A percentile compares a stretch with the other conserved stretches of the same genome.
Evolutionary conservation across 768 basidiomycete species (phyloP).

Genomic region (Naganishia antarctica): DNA sequence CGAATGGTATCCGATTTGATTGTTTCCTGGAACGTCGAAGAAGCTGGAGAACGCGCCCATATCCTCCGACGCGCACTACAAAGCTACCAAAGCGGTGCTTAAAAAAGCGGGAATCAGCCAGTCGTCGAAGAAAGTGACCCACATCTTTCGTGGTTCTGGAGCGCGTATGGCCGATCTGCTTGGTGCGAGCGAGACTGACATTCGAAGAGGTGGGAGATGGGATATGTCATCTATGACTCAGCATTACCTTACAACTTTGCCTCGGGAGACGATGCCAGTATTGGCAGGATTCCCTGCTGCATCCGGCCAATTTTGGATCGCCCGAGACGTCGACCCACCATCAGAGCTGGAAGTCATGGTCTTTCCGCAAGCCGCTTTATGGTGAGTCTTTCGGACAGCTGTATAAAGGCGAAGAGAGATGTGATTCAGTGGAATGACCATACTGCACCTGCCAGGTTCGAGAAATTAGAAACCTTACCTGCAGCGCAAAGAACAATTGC

Average conservation of each 20-base stretch:
- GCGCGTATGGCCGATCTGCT: background rate
- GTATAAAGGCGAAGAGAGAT: too few species aligned
- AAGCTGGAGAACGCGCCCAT: background rate
- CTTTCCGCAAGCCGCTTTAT: background rate
- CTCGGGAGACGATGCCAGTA: background rate
- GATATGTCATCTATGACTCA: background rate
- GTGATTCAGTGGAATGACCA: too few species aligned
- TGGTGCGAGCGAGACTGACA: too few species aligned
- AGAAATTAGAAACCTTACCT: too few species aligned
- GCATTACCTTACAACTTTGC: conserved; percentile 3
- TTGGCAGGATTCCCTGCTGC: background rate
- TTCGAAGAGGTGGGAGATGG: background rate
- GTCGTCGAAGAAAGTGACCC: background rate
- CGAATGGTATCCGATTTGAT: background rate
- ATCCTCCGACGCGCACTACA: background rate
- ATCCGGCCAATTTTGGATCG: background rate
- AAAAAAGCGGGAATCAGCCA: background rate
- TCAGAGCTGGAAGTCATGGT: background rate
- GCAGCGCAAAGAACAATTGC: too few species aligned
- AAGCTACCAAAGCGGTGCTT: background rate
- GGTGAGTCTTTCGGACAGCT: background rate
- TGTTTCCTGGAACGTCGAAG: conserved; percentile 4
- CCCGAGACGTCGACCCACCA: background rate
- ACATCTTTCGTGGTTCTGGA: background rate
- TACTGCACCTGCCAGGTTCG: too few species aligned